Base-by-base conservation (phyloP, 1,284 basidiomycete species). In the Athelia sp. region DNA sequence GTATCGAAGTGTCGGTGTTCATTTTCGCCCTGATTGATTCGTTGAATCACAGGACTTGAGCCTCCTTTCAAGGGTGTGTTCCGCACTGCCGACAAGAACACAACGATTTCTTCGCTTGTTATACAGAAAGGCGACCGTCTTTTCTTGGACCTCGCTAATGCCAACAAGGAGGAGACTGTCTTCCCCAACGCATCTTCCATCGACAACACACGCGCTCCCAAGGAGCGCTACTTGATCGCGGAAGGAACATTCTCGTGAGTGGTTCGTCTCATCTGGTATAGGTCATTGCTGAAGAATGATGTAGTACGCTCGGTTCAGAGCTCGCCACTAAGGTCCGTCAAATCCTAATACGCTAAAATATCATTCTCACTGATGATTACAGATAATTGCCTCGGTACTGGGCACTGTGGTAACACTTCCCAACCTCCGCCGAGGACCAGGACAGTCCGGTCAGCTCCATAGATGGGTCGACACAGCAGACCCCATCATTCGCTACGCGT, bases 121-220 rank as follows among this genome's bases (percentile, higher is more conserved):
- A 59, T 84, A 45, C 68, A 69, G 47, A 65, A 76, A 48, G 72
- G 69, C 15, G 72, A 80, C 35, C 71, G 70, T 3, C 59, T 88
- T 22, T 87, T 87, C 62, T 62, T 87, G 46, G 72, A 90, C 57
- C 65, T 87, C 24, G 72, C 70, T 2, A 60, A 67, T 31, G 85
- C 85, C 0, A 75, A 77, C 58, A 53, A 69, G 42, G 76, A 81
- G 79, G 71, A 65, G 19, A 62, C 68, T 11, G 65, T 73, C 10
- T 86, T 82, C 67, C 60, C 74, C 3, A 62, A 80, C 24, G 74
- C 88, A 1, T 50, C 58, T 1, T 50, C 55, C 3, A 69, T 86
- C 11, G 70, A 83, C 52, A 60, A 73, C 1, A 64, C 61, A 22
- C 76, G 84, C 3, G 59, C 58, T 47, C 56, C 73, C 0, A 66